Conservation (phyloP, 805 yeast species). For the Jamesozyma gamospora region DNA sequence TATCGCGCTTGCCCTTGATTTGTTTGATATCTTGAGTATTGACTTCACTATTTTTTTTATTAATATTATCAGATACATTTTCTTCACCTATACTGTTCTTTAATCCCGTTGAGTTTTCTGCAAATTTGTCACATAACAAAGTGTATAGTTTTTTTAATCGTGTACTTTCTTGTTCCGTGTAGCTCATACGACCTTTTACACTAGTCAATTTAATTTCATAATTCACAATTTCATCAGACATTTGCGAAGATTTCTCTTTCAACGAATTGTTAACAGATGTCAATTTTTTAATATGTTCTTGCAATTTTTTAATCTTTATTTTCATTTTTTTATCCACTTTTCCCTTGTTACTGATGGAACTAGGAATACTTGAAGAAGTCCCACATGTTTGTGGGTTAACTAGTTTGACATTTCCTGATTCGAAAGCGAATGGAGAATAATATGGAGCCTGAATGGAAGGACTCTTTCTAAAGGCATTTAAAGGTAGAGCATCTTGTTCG, state of each 20-base stretch:
- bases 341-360: background rate
- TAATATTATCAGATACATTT: no score
- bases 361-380: background rate
- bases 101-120: background rate
- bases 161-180: background rate
- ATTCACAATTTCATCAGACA: conserved; percentile 15
- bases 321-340: background rate
- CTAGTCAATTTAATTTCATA: conserved; percentile 16
- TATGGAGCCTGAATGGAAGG: background rate
- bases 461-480: background rate
- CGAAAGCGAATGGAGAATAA: no score
- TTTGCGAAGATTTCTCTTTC: background rate
- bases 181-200: conserved; percentile 9
- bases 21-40: no score
- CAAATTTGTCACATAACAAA: conserved; percentile 1
- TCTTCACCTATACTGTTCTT: no score
- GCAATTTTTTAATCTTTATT: background rate
- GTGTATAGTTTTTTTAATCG: conserved; percentile 1
- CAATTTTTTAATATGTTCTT: background rate
- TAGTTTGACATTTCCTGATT: no score
- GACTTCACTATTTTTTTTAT: no score
- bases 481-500: background rate
- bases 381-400: no score
- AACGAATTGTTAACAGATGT: background rate
- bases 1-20: no score